Evolutionary conservation across 305 asterid species (phyloP).

Genomic region (Fraxinus nigra): DNA sequence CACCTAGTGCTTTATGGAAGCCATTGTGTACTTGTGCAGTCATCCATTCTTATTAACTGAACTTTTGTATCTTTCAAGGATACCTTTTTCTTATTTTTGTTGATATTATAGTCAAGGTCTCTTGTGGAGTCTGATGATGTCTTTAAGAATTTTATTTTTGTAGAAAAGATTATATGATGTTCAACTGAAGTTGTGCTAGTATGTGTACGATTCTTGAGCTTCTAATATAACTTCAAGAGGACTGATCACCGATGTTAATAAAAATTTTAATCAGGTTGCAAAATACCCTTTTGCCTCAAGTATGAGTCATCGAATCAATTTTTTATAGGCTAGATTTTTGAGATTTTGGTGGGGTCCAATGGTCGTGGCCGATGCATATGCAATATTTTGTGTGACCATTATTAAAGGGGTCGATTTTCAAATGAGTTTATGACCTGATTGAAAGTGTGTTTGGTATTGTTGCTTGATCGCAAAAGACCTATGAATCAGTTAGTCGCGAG

Average conservation of each 20-base stretch:
- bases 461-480: not conserved
- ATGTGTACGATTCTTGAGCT: not conserved
- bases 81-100: not conserved
- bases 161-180: not conserved
- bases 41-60: not conserved
- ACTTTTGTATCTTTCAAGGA: not conserved
- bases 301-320: not conserved
- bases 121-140: not conserved
- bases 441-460: not conserved
- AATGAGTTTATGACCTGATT: not conserved
- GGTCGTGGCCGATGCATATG: not conserved
- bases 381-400: not conserved
- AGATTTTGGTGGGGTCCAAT: not conserved
- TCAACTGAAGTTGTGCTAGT: not conserved
- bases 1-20: not conserved
- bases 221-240: not conserved
- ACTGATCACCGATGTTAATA: not conserved
- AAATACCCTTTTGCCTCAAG: not conserved
- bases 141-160: not conserved
- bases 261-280: not conserved
- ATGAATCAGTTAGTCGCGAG: not conserved
- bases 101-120: not conserved
- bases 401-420: not conserved
- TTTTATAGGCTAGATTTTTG: not conserved
- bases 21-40: not conserved